A percentile compares a stretch with the other conserved stretches of the same genome.
These are phyloP conservation scores for Erigeron canadensis DNA, from an alignment of 129 eudicot species.

Conservation along the genomic window DNA sequence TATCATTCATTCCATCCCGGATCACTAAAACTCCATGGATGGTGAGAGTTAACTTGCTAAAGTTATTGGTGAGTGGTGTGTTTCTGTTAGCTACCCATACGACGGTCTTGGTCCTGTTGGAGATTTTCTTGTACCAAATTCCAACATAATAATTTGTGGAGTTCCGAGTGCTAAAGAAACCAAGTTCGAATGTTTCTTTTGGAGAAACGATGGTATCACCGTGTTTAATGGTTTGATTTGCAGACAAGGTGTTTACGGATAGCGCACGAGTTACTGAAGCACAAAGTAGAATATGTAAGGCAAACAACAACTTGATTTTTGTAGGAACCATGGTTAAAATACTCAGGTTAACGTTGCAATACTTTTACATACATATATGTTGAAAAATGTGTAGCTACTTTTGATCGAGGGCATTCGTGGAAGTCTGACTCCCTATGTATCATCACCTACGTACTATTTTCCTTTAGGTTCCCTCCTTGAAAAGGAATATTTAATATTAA, in stretches of 20 bases:
- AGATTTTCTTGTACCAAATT: slow-evolving; percentile 40
- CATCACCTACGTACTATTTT: too few species aligned
- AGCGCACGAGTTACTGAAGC: slow-evolving; percentile 9
- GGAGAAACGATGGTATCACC: slow-evolving; percentile 22
- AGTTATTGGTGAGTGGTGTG: slow-evolving; percentile 26
- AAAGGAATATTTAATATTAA: too few species aligned
- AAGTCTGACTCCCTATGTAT: too few species aligned
- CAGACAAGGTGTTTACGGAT: slow-evolving; percentile 15
- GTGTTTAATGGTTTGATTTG: slow-evolving; percentile 25
- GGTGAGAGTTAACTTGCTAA: slow-evolving; percentile 22
- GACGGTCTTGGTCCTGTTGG: not conserved
- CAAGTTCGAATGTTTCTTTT: slow-evolving; percentile 18
- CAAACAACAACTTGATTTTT: not conserved
- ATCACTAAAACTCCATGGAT: slow-evolving; percentile 17
- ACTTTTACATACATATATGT: not conserved
- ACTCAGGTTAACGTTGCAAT: not conserved
- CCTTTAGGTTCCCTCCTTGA: too few species aligned
- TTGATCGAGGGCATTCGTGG: too few species aligned
- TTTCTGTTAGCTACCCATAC: slow-evolving; percentile 48
- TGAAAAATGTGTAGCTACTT: too few species aligned
- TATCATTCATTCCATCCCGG: not conserved
- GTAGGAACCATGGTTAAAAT: not conserved
- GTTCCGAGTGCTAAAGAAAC: slow-evolving; percentile 23
- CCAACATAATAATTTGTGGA: slow-evolving; percentile 33
- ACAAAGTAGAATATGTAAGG: not conserved